phyloP scores from a whole-genome alignment of 31 red algal species.

The Asparagopsis taxiformis region DNA sequence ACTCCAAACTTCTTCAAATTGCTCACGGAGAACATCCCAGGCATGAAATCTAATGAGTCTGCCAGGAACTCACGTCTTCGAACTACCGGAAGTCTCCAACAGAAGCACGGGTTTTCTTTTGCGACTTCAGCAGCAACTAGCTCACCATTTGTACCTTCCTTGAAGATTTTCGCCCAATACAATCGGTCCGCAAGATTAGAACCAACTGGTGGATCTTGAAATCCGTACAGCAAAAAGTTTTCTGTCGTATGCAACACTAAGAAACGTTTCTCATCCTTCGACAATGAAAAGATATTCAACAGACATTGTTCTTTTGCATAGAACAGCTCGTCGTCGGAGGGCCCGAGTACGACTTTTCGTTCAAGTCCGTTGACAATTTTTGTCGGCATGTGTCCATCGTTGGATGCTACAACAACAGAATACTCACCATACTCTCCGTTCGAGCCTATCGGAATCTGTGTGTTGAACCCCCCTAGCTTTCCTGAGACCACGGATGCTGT shows the following conservation, averaged over 20 bases:
- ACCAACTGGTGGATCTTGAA: slow-evolving; percentile 47
- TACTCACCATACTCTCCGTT: slow-evolving; percentile 28
- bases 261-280: slow-evolving; percentile 21
- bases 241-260: slow-evolving; percentile 43
- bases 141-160: slow-evolving; percentile 16
- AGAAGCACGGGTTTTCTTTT: slow-evolving; percentile 47
- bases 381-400: slow-evolving; percentile 27
- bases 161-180: slow-evolving; percentile 60
- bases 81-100: slow-evolving; percentile 59
- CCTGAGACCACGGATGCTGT: slow-evolving; percentile 28
- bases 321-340: slow-evolving; percentile 53
- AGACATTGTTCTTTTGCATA: slow-evolving; percentile 45
- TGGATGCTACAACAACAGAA: slow-evolving; percentile 54
- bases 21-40: slow-evolving; percentile 36
- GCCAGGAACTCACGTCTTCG: slow-evolving; percentile 25
- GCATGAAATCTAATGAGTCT: slow-evolving; percentile 51
- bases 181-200: slow-evolving; percentile 40
- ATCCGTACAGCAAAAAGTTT: slow-evolving; percentile 62
- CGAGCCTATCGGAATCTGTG: slow-evolving; percentile 10
- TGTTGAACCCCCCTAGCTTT: slow-evolving; percentile 30
- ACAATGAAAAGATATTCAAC: slow-evolving; percentile 45
- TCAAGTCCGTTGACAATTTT: slow-evolving; percentile 38
- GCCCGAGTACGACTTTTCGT: slow-evolving; percentile 43
- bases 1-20: slow-evolving; percentile 57
- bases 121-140: slow-evolving; percentile 7